phyloP scores from a whole-genome alignment of 2,329 filamentous ascomycete genomes.

The Penicillium sclerotiorum region DNA sequence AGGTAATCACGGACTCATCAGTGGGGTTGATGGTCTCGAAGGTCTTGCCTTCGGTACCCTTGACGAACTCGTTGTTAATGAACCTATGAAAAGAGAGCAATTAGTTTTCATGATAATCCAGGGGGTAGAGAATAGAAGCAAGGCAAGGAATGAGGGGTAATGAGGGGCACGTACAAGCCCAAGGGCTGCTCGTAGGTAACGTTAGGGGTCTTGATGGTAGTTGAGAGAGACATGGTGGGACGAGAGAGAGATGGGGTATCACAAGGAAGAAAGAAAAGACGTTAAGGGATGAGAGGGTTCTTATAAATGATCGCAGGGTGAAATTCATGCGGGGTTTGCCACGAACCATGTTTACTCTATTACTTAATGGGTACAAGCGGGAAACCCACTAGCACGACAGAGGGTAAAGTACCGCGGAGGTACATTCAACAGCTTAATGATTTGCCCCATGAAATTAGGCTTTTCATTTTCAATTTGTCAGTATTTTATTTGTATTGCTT shows the following conservation, averaged over 20 bases:
- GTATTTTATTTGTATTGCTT: too few relatives aligned
- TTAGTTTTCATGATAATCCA: too few relatives aligned
- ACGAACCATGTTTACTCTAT: background rate
- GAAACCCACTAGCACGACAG: background rate
- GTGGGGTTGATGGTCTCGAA: conserved; percentile 91
- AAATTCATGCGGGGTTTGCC: conserved; percentile 11
- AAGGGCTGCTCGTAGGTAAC: conserved; percentile 47
- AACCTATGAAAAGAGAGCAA: conserved; percentile 43
- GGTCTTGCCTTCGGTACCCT: conserved; percentile 80
- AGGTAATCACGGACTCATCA: conserved; percentile 81
- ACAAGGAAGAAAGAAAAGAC: background rate
- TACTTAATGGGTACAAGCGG: background rate
- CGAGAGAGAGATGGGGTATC: conserved; percentile 5
- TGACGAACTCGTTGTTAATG: conserved; percentile 61
- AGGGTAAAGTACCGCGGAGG: background rate
- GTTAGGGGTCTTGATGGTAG: conserved; percentile 43
- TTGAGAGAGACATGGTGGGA: conserved; percentile 41
- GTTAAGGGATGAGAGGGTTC: background rate
- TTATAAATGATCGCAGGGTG: conserved; percentile 6
- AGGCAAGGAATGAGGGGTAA: background rate
- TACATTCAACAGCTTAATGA: too few relatives aligned
- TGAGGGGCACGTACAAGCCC: conserved; percentile 35
- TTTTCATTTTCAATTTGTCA: background rate
- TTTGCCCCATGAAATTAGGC: too few relatives aligned
- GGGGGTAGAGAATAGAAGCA: background rate